phyloP scores from a whole-genome alignment of 768 basidiomycete species.

The Naganishia onofrii region DNA sequence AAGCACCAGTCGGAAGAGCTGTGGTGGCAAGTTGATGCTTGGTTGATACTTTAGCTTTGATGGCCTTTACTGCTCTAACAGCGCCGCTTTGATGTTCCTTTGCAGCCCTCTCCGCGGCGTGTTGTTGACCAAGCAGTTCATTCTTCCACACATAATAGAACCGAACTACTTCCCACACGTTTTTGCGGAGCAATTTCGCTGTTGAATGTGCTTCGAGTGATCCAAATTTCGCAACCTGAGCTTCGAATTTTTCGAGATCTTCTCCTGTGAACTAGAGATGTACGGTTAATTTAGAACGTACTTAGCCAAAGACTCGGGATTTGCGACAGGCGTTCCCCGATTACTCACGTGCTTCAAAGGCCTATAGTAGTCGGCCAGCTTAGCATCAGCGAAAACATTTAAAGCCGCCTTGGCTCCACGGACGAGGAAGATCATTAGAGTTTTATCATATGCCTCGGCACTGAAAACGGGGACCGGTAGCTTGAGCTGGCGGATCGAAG shows the following conservation, averaged over 20 bases:
- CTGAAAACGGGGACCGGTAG: slow-evolving; percentile 37
- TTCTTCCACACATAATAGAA: slow-evolving; percentile 51
- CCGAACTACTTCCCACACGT: slow-evolving; percentile 44
- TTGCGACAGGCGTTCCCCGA: background rate
- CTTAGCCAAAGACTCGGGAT: background rate
- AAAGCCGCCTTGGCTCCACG: slow-evolving; percentile 37
- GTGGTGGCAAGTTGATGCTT: slow-evolving; percentile 28
- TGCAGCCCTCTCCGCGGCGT: slow-evolving; percentile 41
- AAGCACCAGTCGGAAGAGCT: slow-evolving; percentile 21
- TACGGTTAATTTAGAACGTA: background rate
- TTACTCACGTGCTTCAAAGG: slow-evolving; percentile 5
- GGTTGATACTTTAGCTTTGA: slow-evolving; percentile 18
- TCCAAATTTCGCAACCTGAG: slow-evolving; percentile 40
- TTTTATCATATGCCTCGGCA: slow-evolving; percentile 40
- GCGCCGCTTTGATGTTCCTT: slow-evolving; percentile 20
- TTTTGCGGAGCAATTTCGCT: slow-evolving; percentile 36
- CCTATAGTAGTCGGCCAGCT: slow-evolving; percentile 33
- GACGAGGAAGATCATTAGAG: slow-evolving; percentile 33
- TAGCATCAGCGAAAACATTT: slow-evolving; percentile 32
- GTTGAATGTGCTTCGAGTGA: slow-evolving; percentile 47
- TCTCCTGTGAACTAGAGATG: slow-evolving; percentile 40
- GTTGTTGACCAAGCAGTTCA: slow-evolving; percentile 37
- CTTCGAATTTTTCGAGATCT: slow-evolving; percentile 42
- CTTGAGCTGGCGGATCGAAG: slow-evolving; percentile 32
- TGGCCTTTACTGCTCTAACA: slow-evolving; percentile 23